Conservation (phyloP, 2,329 filamentous ascomycete species). For the Xenoacremonium recifei region DNA sequence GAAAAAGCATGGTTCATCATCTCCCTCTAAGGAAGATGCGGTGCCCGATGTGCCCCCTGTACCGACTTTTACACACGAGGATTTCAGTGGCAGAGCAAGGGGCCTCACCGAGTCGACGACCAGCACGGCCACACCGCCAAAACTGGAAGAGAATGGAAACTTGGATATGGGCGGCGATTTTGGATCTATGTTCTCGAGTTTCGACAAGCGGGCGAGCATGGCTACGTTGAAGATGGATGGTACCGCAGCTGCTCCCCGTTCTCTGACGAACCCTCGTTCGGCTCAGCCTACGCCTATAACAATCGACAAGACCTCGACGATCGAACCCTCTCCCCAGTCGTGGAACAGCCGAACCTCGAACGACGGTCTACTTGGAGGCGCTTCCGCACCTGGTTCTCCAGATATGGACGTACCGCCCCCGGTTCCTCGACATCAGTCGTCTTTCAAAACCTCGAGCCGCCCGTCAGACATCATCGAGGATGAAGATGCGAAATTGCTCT, state of each 20-base stretch:
- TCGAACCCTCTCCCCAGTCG: constrained; percentile 47
- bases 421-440: constrained; percentile 38
- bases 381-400: constrained; percentile 34
- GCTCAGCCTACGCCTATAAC: constrained; percentile 45
- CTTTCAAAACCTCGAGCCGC: constrained; percentile 30
- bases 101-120: constrained; percentile 55
- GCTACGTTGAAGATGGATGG: constrained; percentile 45
- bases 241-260: constrained; percentile 38
- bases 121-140: constrained; percentile 52
- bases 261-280: constrained; percentile 45
- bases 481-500: constrained; percentile 52
- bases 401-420: constrained; percentile 37
- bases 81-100: constrained; percentile 38
- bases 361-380: constrained; percentile 44
- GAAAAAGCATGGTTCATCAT: constrained; percentile 43
- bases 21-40: constrained; percentile 27
- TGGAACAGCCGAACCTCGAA: constrained; percentile 49
- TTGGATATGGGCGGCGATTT: constrained; percentile 59
- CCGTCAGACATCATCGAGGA: constrained; percentile 44
- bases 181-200: constrained; percentile 53
- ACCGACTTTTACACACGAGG: constrained; percentile 31
- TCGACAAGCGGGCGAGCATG: constrained; percentile 54
- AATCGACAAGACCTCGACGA: constrained; percentile 42
- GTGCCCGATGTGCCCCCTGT: constrained; percentile 39
- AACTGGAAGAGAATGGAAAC: constrained; percentile 41